Conservation (phyloP, 2,329 filamentous ascomycete genomes). For the Alternaria novae-zelandiae region DNA sequence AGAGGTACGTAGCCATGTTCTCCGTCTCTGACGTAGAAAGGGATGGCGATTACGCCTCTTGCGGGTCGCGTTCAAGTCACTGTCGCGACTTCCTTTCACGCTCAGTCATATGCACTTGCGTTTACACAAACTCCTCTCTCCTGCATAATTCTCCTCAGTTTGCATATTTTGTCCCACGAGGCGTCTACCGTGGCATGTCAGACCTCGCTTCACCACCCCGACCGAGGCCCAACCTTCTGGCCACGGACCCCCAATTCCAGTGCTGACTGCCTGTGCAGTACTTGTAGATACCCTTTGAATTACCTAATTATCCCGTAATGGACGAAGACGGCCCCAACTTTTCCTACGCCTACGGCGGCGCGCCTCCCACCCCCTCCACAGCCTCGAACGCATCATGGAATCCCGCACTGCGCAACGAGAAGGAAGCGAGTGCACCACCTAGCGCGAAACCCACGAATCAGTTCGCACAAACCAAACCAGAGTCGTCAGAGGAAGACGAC, state of each 20-base stretch:
- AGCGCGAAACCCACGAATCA: conserved; percentile 16
- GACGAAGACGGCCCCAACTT: conserved; percentile 49
- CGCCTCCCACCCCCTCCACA: conserved; percentile 21
- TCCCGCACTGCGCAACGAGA: conserved; percentile 60
- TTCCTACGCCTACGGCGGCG: conserved; percentile 47
- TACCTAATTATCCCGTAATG: conserved; percentile 41
- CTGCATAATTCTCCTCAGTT: background rate
- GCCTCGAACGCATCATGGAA: conserved; percentile 60
- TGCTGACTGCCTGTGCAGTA: conserved; percentile 37
- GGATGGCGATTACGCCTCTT: conserved; percentile 22
- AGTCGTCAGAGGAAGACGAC: conserved; percentile 26
- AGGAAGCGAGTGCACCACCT: conserved; percentile 17
- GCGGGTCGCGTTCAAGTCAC: background rate
- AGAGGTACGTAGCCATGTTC: conserved; percentile 37
- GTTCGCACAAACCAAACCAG: conserved; percentile 20
- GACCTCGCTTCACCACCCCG: conserved; percentile 13
- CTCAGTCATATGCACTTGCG: background rate
- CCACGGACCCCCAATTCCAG: conserved; percentile 7
- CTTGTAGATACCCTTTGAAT: conserved; percentile 44
- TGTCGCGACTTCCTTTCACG: conserved; percentile 2
- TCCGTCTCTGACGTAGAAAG: conserved; percentile 26
- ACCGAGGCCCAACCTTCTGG: conserved; percentile 11
- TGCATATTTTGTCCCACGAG: conserved; percentile 4
- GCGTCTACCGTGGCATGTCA: background rate
- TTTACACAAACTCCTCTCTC: background rate